phyloP scores from a whole-genome alignment of 2,329 filamentous ascomycete genomes.

The Arthrobotrys pseudoclavata region DNA sequence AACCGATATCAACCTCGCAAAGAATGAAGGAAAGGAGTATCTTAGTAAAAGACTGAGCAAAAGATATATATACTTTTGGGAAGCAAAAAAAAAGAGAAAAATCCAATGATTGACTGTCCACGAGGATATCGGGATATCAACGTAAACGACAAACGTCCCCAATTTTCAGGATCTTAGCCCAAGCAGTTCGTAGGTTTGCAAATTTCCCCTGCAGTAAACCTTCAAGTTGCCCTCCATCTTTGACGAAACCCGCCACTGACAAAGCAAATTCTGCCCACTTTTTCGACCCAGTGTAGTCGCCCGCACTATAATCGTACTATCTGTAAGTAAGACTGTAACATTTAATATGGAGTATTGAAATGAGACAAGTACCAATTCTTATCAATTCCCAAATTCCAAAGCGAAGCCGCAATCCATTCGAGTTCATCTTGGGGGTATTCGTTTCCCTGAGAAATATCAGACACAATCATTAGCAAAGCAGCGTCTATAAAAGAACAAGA shows the following conservation, averaged over 20 bases:
- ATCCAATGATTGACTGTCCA: background rate
- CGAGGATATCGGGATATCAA: constrained; percentile 5
- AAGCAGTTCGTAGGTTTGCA: constrained; percentile 40
- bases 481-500: background rate
- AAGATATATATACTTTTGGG: too few relatives aligned
- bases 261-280: constrained; percentile 76
- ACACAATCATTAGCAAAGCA: constrained; percentile 47
- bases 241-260: constrained; percentile 72
- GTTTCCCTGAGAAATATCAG: constrained; percentile 61
- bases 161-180: constrained; percentile 2
- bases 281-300: constrained; percentile 72
- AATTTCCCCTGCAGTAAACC: constrained; percentile 68
- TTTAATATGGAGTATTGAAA: background rate
- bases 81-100: background rate
- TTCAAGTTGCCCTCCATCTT: constrained; percentile 71
- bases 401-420: constrained; percentile 77
- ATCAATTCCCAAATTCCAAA: constrained; percentile 63
- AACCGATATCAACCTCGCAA: background rate
- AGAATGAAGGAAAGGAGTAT: background rate
- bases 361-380: constrained; percentile 61
- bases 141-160: background rate
- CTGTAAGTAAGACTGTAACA: constrained; percentile 71
- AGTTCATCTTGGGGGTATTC: constrained; percentile 77
- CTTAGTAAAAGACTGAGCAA: background rate
- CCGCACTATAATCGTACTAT: constrained; percentile 74